A percentile compares a stretch with the other conserved stretches of the same genome.
phyloP scores from a whole-genome alignment of 2,329 filamentous ascomycete species.

The Aureobasidium namibiae region DNA sequence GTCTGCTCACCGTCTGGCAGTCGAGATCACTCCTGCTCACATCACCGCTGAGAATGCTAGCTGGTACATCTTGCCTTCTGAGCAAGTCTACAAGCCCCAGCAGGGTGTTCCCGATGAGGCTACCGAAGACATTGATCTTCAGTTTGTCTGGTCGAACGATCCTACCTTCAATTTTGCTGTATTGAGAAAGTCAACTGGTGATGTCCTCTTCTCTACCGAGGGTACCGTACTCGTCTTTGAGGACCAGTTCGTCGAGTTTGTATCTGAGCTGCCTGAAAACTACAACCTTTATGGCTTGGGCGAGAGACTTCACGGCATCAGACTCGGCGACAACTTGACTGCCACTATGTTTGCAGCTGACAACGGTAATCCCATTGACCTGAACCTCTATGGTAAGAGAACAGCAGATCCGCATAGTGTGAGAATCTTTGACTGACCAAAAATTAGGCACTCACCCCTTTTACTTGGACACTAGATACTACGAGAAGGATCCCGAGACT shows the following conservation, averaged over 20 bases:
- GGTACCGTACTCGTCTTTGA: slow-evolving; percentile 62
- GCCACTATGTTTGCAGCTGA: slow-evolving; percentile 62
- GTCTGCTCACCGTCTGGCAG: slow-evolving; percentile 54
- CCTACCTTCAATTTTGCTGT: slow-evolving; percentile 51
- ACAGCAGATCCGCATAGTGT: too few relatives aligned
- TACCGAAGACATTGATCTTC: slow-evolving; percentile 39
- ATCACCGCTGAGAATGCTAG: slow-evolving; percentile 33
- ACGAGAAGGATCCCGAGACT: slow-evolving; percentile 42
- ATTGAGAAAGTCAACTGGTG: slow-evolving; percentile 50
- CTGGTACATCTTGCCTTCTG: slow-evolving; percentile 55
- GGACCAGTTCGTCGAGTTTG: slow-evolving; percentile 70
- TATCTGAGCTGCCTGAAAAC: slow-evolving; percentile 55
- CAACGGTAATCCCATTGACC: slow-evolving; percentile 51
- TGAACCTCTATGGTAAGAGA: slow-evolving; percentile 58
- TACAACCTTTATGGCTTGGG: slow-evolving; percentile 72
- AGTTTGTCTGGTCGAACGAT: slow-evolving; percentile 48
- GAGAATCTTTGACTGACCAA: too few relatives aligned
- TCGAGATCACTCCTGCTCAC: slow-evolving; percentile 61
- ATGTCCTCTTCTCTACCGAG: slow-evolving; percentile 60
- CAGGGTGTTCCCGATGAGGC: slow-evolving; percentile 31
- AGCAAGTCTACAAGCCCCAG: slow-evolving; percentile 52
- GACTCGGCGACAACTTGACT: slow-evolving; percentile 65
- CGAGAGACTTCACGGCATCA: slow-evolving; percentile 62
- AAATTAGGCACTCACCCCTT: slow-evolving; percentile 52
- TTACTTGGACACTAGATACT: slow-evolving; percentile 74